A percentile compares a stretch with the other conserved stretches of the same genome.
Conservation (phyloP, 2,329 filamentous ascomycete species). For the Xylariaceae sp. region DNA sequence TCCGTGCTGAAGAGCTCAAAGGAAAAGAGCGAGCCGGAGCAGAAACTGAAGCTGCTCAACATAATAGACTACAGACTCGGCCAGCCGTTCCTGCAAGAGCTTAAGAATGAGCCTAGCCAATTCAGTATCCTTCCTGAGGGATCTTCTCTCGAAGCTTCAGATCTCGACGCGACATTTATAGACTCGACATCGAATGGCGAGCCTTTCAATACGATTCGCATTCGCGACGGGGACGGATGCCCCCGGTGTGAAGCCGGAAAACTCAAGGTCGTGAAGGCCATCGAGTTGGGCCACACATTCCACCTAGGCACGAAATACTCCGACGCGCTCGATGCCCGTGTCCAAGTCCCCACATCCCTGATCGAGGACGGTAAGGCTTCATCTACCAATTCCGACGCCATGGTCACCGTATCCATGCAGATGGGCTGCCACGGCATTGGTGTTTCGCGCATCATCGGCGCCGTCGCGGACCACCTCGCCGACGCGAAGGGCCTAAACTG, state of each 20-base stretch:
- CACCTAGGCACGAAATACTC: slow-evolving; percentile 88
- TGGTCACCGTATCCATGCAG: slow-evolving; percentile 55
- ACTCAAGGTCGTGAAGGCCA: slow-evolving; percentile 63
- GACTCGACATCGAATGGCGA: slow-evolving; percentile 25
- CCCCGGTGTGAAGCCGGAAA: slow-evolving; percentile 60
- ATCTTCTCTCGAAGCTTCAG: slow-evolving; percentile 10
- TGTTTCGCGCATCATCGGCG: slow-evolving; percentile 82
- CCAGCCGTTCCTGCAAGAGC: slow-evolving; percentile 14
- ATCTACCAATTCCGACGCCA: slow-evolving; percentile 21
- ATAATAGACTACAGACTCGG: slow-evolving; percentile 33
- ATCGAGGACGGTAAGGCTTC: slow-evolving; percentile 12
- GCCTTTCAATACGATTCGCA: slow-evolving; percentile 58
- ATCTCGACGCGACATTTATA: slow-evolving; percentile 20
- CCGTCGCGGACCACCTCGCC: slow-evolving; percentile 69
- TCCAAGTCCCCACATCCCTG: slow-evolving; percentile 41
- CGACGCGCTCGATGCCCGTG: slow-evolving; percentile 60
- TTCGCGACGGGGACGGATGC: slow-evolving; percentile 65
- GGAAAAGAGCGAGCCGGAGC: slow-evolving; percentile 11
- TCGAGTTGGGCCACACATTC: slow-evolving; percentile 94
- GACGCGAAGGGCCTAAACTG: slow-evolving; percentile 76
- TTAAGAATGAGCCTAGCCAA: slow-evolving; percentile 12
- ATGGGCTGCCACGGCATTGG: slow-evolving; percentile 99
- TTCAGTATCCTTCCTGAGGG: slow-evolving; percentile 17
- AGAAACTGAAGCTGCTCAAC: slow-evolving; percentile 25
- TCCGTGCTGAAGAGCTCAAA: slow-evolving; percentile 31